Base-by-base conservation (phyloP, 495 filamentous ascomycete species). In the Penicillium cosmopolitanum region DNA sequence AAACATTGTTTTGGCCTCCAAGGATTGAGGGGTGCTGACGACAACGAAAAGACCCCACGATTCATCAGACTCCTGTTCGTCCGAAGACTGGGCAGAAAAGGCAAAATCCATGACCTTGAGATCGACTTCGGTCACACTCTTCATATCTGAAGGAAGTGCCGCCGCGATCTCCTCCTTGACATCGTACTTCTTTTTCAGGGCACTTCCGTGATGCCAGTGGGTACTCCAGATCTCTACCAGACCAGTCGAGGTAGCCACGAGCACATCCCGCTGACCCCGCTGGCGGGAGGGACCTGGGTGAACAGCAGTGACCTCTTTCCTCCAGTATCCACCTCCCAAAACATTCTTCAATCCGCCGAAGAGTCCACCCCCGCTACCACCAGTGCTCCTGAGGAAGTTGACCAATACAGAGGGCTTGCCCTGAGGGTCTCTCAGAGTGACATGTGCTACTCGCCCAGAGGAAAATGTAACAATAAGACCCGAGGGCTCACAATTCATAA, bases 381-480 rank as follows among this genome's bases (percentile, higher is more conserved):
- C 74, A 34, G 78, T 80, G 44, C 78, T 87, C 40, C 84, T 85
- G 31, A 99, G 81, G 65, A 90, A 89, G 59, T 89, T 87, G 0
- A 87, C 85, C 5, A 83, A 81, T 28, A 99, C 88, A 18, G 82
- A 82, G 1, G 94, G 89, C 63, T 91, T 87, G 33, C 95, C 95
- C 72, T 96, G 94, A 10, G 83, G 70, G 73, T 98, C 92, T 70
- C 91, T 81, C 4, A 98, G 73, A 18, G 85, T 90, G 66, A 99
- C 76, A 70, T 96, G 95, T 1, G 90, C 92, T 21, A 95, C 77
- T 63, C 93, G 83, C 4, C 96, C 95, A 57, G 82, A 90, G 66
- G 89, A 97, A 60, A 96, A 88, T 33, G 84, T 85, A 33, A 95
- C 77, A 23, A 97, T 75, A 56, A 97, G 93, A 4, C 94, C 95